These are phyloP conservation scores for Pseudogymnoascus sp. DNA, from an alignment of 2,329 filamentous ascomycete genomes.

Conservation along the genomic window DNA sequence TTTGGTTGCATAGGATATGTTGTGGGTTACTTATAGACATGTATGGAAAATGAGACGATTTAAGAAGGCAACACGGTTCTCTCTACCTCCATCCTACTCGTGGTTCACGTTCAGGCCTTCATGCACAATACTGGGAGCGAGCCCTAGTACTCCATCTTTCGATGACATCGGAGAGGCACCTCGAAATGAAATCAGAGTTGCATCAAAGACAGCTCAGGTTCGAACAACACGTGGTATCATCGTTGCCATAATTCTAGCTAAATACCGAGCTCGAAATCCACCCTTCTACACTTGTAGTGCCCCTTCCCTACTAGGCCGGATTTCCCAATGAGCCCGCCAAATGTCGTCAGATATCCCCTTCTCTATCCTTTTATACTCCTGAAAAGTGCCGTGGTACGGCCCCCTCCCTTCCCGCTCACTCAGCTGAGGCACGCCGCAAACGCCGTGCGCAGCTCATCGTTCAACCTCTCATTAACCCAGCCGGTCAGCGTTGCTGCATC, in stretches of 20 bases:
- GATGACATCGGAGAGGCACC: not conserved
- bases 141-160: not conserved
- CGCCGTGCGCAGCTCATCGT: not conserved
- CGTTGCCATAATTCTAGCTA: slow-evolving; percentile 1
- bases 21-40: not conserved
- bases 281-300: slow-evolving; percentile 2
- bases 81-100: not conserved
- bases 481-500: not conserved
- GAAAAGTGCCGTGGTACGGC: not conserved
- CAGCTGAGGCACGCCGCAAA: slow-evolving; percentile 1
- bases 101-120: not conserved
- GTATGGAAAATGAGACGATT: not conserved
- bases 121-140: not conserved
- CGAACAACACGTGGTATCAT: not conserved
- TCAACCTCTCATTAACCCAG: slow-evolving; percentile 4
- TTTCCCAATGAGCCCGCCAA: slow-evolving; percentile 3
- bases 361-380: not conserved
- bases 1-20: not conserved
- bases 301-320: not conserved
- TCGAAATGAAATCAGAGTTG: not conserved
- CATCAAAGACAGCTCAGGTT: not conserved
- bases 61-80: not conserved
- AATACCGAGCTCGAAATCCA: not conserved
- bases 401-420: not conserved
- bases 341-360: not conserved